Evolutionary conservation across 495 filamentous ascomycete genomes (phyloP).

Genomic region (Apiosordaria backusii): DNA sequence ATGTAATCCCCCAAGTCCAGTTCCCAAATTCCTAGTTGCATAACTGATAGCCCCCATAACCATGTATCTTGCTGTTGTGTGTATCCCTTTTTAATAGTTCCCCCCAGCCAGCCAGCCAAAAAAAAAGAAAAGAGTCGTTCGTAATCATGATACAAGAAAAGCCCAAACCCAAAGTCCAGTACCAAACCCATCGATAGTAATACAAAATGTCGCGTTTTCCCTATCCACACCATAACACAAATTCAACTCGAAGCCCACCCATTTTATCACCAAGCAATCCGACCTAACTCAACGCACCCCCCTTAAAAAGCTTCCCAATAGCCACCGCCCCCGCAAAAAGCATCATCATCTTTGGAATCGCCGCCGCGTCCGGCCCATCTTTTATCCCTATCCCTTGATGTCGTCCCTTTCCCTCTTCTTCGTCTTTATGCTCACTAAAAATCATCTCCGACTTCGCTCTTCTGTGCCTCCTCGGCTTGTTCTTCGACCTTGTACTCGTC

Average conservation of each 20-base stretch:
- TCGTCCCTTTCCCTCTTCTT: neutral
- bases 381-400: no score
- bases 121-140: no score
- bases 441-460: neutral
- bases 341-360: constrained; percentile 28
- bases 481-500: neutral
- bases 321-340: constrained; percentile 28
- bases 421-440: neutral
- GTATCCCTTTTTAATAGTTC: neutral
- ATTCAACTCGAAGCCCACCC: no score
- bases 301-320: constrained; percentile 24
- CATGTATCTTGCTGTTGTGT: constrained; percentile 4
- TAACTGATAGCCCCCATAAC: constrained; percentile 4
- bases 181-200: no score
- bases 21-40: neutral
- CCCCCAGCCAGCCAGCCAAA: no score
- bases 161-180: neutral
- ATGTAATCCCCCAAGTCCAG: neutral
- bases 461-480: neutral
- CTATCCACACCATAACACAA: neutral
- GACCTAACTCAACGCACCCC: no score
- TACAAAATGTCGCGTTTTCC: no score
- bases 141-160: neutral
- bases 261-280: no score
- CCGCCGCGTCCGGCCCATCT: constrained; percentile 6